Conservation (phyloP, 78 protist genomes). For the slime mould (Dictyostelium discoideum) region DNA sequence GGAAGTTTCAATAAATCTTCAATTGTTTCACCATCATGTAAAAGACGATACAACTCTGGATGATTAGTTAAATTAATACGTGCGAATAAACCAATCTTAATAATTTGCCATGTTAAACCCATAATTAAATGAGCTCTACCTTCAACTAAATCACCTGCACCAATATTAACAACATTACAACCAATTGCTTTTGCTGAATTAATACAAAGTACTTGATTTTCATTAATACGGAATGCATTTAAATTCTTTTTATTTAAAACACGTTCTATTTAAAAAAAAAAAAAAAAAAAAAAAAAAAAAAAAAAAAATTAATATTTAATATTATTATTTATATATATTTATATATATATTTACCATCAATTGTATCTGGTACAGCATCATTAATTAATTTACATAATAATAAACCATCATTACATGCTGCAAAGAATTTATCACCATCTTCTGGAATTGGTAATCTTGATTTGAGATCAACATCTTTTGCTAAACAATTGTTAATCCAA, state of each 20-base stretch:
- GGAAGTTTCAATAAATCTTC: slow-evolving; percentile 90
- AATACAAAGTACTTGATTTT: slow-evolving; percentile 89
- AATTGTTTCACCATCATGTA: slow-evolving; percentile 94
- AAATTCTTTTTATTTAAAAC: slow-evolving; percentile 91
- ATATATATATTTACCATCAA: slow-evolving; percentile 81
- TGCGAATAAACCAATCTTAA: slow-evolving; percentile 90
- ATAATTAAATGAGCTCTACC: slow-evolving; percentile 93
- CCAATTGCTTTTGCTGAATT: slow-evolving; percentile 97
- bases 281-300: background rate
- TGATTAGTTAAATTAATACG: slow-evolving; percentile 89
- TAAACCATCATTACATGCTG: slow-evolving; percentile 83
- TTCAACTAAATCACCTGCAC: slow-evolving; percentile 83
- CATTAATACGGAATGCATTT: slow-evolving; percentile 83
- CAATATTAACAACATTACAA: slow-evolving; percentile 92
- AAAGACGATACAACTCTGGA: slow-evolving; percentile 95
- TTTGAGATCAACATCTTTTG: slow-evolving; percentile 85
- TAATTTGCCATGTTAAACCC: slow-evolving; percentile 98
- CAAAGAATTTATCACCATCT: slow-evolving; percentile 75
- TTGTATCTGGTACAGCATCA: slow-evolving; percentile 91
- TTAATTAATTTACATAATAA: slow-evolving; percentile 93
- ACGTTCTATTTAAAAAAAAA: slow-evolving; percentile 76
- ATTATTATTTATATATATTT: background rate
- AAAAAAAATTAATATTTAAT: background rate
- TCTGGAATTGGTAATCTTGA: slow-evolving; percentile 38
- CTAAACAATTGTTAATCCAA: slow-evolving; percentile 88